Conservation (phyloP, 805 yeast species). For the Starmera amethionina region DNA sequence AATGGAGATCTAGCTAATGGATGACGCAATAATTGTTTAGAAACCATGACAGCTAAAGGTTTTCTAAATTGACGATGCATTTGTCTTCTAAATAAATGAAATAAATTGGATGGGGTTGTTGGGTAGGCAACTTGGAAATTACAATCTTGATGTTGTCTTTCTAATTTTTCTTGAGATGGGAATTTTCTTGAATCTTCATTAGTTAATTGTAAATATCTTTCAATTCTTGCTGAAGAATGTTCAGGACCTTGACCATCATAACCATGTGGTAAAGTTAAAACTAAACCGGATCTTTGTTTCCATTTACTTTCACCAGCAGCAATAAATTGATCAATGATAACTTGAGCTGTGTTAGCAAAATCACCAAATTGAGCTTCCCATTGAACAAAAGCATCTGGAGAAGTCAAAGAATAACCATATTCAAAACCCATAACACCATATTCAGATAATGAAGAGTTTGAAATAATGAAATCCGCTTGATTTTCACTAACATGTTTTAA, state of each 20-base stretch:
- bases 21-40: conserved; percentile 90
- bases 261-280: conserved; percentile 95
- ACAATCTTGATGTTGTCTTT: conserved; percentile 97
- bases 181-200: conserved; percentile 92
- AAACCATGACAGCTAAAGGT: conserved; percentile 80
- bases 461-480: conserved; percentile 80
- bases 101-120: conserved; percentile 92
- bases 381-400: conserved; percentile 93
- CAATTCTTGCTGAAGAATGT: conserved; percentile 96
- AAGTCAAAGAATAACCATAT: conserved; percentile 95
- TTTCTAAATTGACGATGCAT: conserved; percentile 98
- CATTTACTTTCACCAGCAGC: conserved; percentile 97
- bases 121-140: conserved; percentile 98
- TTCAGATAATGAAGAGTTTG: conserved; percentile 94
- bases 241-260: conserved; percentile 99
- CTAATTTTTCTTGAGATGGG: conserved; percentile 84
- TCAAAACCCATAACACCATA: conserved; percentile 99
- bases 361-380: conserved; percentile 99
- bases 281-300: conserved; percentile 97
- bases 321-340: conserved; percentile 90
- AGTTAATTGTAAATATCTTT: conserved; percentile 90
- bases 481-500: conserved; percentile 67
- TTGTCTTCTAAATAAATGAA: conserved; percentile 97
- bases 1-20: conserved; percentile 89
- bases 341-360: conserved; percentile 99